phyloP scores from a whole-genome alignment of 345 rosid species.

The Eucalyptus victrix region DNA sequence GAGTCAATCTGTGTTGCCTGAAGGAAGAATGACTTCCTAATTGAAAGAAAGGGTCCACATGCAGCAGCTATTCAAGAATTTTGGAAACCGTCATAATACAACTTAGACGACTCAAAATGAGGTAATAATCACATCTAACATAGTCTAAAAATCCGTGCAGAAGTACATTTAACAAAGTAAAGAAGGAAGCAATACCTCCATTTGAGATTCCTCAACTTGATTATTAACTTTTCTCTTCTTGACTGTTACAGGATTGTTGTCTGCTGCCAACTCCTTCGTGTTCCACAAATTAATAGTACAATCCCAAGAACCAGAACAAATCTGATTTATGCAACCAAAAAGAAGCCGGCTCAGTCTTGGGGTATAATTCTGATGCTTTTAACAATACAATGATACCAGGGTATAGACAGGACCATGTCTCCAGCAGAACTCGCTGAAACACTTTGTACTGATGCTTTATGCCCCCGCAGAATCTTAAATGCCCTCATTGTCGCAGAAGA shows the following conservation, averaged over 20 bases:
- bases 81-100: neutral
- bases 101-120: neutral
- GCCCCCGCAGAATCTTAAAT: slow-evolving; percentile 76
- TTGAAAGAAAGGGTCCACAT: neutral
- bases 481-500: slow-evolving; percentile 40
- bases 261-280: slow-evolving; percentile 34
- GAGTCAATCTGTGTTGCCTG: neutral
- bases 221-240: slow-evolving; percentile 83
- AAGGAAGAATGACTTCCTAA: neutral
- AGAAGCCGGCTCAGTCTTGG: neutral
- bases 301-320: slow-evolving; percentile 98
- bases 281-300: slow-evolving; percentile 73
- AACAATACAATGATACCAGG: neutral
- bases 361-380: neutral
- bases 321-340: slow-evolving; percentile 14
- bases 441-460: slow-evolving; percentile 78
- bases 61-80: neutral
- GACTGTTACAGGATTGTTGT: slow-evolving; percentile 41
- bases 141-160: neutral
- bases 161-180: neutral
- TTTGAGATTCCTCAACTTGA: slow-evolving; percentile 44
- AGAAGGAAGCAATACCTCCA: slow-evolving; percentile 43
- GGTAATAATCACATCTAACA: neutral
- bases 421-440: slow-evolving; percentile 59
- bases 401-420: slow-evolving; percentile 40